These are phyloP conservation scores for Trifolium dubium DNA, from an alignment of 306 rosid species.

Conservation along the genomic window DNA sequence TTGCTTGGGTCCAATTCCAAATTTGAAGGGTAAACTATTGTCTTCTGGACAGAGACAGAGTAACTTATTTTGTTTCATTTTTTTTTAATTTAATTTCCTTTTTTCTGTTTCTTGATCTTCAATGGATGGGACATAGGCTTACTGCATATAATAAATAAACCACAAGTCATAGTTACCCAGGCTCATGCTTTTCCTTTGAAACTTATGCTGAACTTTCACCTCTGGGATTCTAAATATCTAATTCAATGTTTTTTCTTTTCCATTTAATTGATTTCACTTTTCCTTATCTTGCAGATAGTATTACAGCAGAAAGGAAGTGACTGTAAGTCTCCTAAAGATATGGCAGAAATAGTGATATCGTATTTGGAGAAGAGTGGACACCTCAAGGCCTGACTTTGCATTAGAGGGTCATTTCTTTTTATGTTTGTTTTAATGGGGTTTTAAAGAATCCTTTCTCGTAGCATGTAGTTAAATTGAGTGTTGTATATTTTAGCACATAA, in stretches of 20 bases:
- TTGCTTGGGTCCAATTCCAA: not conserved
- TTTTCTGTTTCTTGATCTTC: too few relatives aligned
- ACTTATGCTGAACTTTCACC: not conserved
- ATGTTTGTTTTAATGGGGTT: constrained; percentile 37
- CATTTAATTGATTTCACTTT: constrained; percentile 4
- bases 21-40: constrained; percentile 27
- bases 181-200: constrained; percentile 14
- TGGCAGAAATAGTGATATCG: constrained; percentile 74
- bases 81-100: too few relatives aligned
- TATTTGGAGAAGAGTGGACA: constrained; percentile 79
- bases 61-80: too few relatives aligned
- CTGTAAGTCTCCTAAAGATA: constrained; percentile 54
- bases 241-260: constrained; percentile 4
- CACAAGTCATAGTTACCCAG: constrained; percentile 3
- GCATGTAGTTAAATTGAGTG: constrained; percentile 32
- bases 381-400: constrained; percentile 59
- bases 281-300: constrained; percentile 63
- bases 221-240: not conserved
- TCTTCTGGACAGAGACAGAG: too few relatives aligned
- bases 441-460: constrained; percentile 32
- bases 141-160: not conserved
- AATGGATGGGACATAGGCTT: constrained; percentile 13
- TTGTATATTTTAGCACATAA: constrained; percentile 35
- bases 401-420: constrained; percentile 37
- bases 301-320: constrained; percentile 67